Conservation (phyloP, 2,329 filamentous ascomycete species). For the Seiridium unicorne region DNA sequence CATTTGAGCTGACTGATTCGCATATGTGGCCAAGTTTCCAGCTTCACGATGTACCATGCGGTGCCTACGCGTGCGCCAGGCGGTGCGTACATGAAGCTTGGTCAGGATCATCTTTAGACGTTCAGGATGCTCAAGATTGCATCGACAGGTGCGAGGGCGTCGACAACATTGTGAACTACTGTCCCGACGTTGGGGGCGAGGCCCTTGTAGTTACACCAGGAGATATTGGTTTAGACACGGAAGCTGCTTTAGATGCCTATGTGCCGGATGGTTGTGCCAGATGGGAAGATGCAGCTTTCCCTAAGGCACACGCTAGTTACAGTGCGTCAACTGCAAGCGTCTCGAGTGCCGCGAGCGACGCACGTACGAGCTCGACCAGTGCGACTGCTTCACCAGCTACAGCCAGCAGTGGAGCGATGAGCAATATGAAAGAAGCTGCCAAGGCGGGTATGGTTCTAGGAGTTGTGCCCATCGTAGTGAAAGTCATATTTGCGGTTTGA, state of each 20-base stretch:
- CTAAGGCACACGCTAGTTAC: constrained; percentile 4
- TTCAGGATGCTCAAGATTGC: background rate
- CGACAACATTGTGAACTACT: constrained; percentile 10
- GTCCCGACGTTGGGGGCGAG: constrained; percentile 7
- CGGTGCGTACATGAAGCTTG: constrained; percentile 4
- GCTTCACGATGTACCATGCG: constrained; percentile 8
- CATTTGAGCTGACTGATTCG: constrained; percentile 2
- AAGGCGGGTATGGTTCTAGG: background rate
- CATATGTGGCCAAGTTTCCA: constrained; percentile 5
- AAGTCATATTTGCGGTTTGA: constrained; percentile 5
- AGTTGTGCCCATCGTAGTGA: background rate
- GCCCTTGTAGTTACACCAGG: background rate
- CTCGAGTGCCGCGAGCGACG: background rate
- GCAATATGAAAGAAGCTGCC: background rate
- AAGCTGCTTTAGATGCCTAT: background rate
- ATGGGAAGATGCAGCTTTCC: constrained; percentile 1
- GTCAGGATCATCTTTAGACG: background rate
- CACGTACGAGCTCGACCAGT: background rate
- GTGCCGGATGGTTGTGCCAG: constrained; percentile 9
- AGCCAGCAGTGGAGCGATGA: background rate
- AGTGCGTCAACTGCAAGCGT: constrained; percentile 6
- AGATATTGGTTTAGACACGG: background rate
- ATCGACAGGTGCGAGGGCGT: constrained; percentile 9
- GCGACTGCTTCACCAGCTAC: background rate
- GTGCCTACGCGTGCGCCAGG: constrained; percentile 8